Evolutionary conservation across 2,329 filamentous ascomycete species (phyloP).

Genomic region (Onygenales sp.): DNA sequence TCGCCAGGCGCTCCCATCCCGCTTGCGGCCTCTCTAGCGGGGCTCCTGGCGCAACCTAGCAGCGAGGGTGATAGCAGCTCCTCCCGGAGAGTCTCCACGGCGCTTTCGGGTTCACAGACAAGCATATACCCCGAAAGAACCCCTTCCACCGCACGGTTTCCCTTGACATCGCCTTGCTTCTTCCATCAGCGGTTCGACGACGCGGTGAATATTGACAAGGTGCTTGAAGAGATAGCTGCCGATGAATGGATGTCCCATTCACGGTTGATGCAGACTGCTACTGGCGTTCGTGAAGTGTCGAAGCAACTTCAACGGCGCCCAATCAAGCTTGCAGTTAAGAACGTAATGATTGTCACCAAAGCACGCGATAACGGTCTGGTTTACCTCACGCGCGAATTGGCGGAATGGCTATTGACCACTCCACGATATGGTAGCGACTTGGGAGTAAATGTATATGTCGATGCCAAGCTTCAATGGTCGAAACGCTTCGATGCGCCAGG

Average conservation of each 20-base stretch:
- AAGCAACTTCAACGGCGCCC: constrained; percentile 88
- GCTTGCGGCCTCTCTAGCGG: constrained; percentile 48
- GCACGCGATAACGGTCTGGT: constrained; percentile 92
- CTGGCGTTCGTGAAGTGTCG: constrained; percentile 87
- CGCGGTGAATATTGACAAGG: constrained; percentile 86
- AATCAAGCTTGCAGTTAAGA: constrained; percentile 82
- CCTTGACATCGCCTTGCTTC: constrained; percentile 87
- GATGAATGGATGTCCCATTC: constrained; percentile 87
- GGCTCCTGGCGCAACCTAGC: constrained; percentile 5
- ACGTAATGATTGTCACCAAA: constrained; percentile 98
- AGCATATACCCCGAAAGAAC: constrained; percentile 33
- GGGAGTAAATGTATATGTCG: constrained; percentile 97
- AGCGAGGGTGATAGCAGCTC: background rate
- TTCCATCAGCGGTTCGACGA: constrained; percentile 97
- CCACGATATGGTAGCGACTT: constrained; percentile 80
- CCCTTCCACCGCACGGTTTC: constrained; percentile 42
- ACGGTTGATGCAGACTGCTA: constrained; percentile 87
- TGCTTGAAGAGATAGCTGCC: constrained; percentile 86
- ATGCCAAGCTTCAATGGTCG: constrained; percentile 80
- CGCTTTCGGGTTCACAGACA: constrained; percentile 44
- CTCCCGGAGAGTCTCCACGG: constrained; percentile 53
- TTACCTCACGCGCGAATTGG: constrained; percentile 74
- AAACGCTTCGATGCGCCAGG: constrained; percentile 74
- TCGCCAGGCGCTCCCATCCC: constrained; percentile 51
- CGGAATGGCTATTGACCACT: constrained; percentile 78